Base-by-base conservation (phyloP, 345 rosid genomes). In the Eucalyptus curtisii region DNA sequence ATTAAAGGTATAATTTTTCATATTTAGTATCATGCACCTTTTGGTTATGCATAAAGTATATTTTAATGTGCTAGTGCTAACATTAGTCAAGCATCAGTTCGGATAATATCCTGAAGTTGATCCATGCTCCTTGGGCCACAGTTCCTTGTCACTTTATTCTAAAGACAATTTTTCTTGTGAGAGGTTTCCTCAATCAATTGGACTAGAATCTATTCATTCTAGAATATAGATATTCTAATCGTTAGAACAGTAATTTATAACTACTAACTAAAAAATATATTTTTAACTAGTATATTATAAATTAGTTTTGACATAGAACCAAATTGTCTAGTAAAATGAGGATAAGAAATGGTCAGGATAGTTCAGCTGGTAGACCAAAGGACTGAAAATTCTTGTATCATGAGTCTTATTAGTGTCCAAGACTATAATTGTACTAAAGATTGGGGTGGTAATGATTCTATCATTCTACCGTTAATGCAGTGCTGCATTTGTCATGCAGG, bases 401-500 rank as follows among this genome's bases (percentile, higher is more conserved):
- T 5, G 3, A 40, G 47, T 76, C 84, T 76, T 37, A 20, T 11
- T 76, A 30, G 82, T 5, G 47, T 76, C 76, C 76, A 84, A 86
- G 59, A 86, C 87, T 27, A 19, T 50, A 17, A 12, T 42, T 86
- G 88, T 53, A 40, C 47, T n/a, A 86, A 40, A 50, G 30, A 53
- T 57, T 16, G 15, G 31, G 16, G 33, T 4, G 20, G 24, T 86
- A 37, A 59, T 33, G 49, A 22, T 57, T 86, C 48, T 66, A 47
- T 86, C n/a, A 44, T 40, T 59, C 5, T 30, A 37, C 49, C 50
- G 64, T 47, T 66, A 31, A 31, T 88, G 61, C 52, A 17, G 55
- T 80, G 87, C 86, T 52, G 88, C 30, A 87, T 52, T 89, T 90
- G 5, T 48, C 48, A 31, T 85, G 94, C 93, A 97, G 99, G 99